Percentiles rank a stretch among this genome's conserved stretches.
phyloP scores from a whole-genome alignment of 352 stramenopile species.

The Pilasporangium apinafurcum region DNA sequence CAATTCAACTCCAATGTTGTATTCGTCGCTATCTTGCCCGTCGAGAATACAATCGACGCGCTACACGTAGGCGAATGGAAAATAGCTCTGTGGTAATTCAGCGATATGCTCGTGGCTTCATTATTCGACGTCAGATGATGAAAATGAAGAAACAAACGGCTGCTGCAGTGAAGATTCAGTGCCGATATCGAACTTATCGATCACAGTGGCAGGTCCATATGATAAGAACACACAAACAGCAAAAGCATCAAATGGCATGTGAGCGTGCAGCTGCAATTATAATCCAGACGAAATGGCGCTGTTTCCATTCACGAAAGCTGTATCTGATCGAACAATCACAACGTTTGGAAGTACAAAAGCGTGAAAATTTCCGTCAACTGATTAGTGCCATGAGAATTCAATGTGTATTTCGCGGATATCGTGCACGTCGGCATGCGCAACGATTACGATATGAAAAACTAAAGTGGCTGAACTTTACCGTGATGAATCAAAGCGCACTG shows the following conservation, averaged over 20 bases:
- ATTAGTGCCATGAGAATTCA: conserved; percentile 56
- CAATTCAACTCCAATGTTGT: conserved; percentile 44
- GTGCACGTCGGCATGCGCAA: conserved; percentile 37
- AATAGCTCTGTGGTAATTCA: conserved; percentile 39
- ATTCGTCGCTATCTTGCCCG: conserved; percentile 45
- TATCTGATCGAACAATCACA: conserved; percentile 25
- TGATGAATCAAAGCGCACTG: conserved; percentile 56
- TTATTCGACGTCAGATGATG: conserved; percentile 25
- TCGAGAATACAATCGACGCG: conserved; percentile 27
- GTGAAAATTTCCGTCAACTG: conserved; percentile 31
- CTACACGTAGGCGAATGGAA: conserved; percentile 3
- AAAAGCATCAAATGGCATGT: conserved; percentile 9
- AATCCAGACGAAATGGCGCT: conserved; percentile 53
- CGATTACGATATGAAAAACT: conserved; percentile 55
- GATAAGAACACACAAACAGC: conserved; percentile 29
- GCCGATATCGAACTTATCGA: conserved; percentile 26
- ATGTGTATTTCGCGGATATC: conserved; percentile 50
- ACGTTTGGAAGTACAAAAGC: conserved; percentile 18
- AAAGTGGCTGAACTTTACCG: conserved; percentile 55
- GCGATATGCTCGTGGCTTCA: conserved; percentile 33
- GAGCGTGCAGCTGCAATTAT: conserved; percentile 26
- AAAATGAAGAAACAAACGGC: conserved; percentile 16
- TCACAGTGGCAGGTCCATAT: conserved; percentile 29
- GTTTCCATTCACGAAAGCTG: conserved; percentile 12
- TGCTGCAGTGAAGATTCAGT: conserved; percentile 56